A percentile compares a stretch with the other conserved stretches of the same genome.
These are phyloP conservation scores for Drechslerella dactyloides DNA, from an alignment of 2,329 filamentous ascomycete genomes.

Conservation along the genomic window DNA sequence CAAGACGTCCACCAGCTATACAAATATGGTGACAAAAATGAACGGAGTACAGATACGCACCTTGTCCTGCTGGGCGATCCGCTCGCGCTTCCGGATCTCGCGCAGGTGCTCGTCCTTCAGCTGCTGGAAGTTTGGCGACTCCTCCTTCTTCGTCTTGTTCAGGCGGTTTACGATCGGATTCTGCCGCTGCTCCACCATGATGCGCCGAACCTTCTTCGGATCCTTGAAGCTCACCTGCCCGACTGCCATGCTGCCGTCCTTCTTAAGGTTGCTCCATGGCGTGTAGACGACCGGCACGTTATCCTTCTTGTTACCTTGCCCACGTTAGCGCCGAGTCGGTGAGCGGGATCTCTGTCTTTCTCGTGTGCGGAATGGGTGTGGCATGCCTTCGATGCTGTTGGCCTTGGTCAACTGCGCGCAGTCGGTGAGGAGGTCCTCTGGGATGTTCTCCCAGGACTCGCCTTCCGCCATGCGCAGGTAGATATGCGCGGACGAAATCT, in stretches of 20 bases:
- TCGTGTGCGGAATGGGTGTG: constrained; percentile 9
- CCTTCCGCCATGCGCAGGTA: constrained; percentile 84
- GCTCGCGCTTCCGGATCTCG: constrained; percentile 74
- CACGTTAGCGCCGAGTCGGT: constrained; percentile 33
- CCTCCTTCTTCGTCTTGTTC: constrained; percentile 93
- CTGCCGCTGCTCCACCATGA: constrained; percentile 79
- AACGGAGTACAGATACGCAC: constrained; percentile 61
- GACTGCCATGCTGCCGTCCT: constrained; percentile 92
- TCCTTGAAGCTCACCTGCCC: constrained; percentile 97
- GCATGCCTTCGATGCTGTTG: constrained; percentile 90
- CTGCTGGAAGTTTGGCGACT: constrained; percentile 78
- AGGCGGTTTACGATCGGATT: constrained; percentile 95
- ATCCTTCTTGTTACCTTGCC: constrained; percentile 92
- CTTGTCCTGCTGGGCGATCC: constrained; percentile 67
- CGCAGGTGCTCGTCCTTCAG: constrained; percentile 80
- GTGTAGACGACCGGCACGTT: constrained; percentile 97
- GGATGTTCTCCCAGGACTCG: constrained; percentile 82
- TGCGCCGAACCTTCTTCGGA: constrained; percentile 78
- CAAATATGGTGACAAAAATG: constrained; percentile 16
- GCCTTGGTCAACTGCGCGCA: constrained; percentile 98
- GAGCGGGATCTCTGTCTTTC: neutral
- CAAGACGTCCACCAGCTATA: constrained; percentile 54
- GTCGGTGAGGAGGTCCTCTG: constrained; percentile 76
- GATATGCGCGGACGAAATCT: constrained; percentile 93
- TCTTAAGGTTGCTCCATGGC: constrained; percentile 94